These are phyloP conservation scores for Termitomyces sp. DNA, from an alignment of 768 basidiomycete genomes.

Conservation along the genomic window DNA sequence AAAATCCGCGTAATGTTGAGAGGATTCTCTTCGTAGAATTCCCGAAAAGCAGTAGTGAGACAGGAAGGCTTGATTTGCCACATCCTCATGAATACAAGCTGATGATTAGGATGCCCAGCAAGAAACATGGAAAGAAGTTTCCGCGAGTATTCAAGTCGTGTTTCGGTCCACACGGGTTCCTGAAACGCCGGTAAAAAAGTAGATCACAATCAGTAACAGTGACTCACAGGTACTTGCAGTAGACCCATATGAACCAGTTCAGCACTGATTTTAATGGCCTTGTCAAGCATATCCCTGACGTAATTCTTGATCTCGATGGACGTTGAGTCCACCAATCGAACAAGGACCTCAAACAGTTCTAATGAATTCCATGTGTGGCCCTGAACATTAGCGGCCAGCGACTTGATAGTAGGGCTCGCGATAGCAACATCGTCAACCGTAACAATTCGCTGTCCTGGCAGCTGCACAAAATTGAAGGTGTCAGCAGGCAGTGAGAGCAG, in stretches of 20 bases:
- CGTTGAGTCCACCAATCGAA: conserved; percentile 73
- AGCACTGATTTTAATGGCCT: conserved; percentile 88
- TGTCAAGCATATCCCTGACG: conserved; percentile 89
- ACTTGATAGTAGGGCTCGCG: conserved; percentile 89
- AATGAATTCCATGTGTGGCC: conserved; percentile 93
- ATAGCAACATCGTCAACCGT: conserved; percentile 83
- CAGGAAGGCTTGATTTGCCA: conserved; percentile 89
- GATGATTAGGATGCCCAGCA: conserved; percentile 89
- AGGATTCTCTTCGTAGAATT: conserved; percentile 89
- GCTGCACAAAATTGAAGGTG: conserved; percentile 87
- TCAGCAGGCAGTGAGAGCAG: conserved; percentile 85
- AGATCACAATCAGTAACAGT: background rate
- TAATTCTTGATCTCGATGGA: conserved; percentile 64
- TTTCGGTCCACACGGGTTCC: conserved; percentile 84
- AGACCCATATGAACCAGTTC: conserved; percentile 94
- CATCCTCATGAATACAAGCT: conserved; percentile 94
- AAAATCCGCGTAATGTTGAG: conserved; percentile 92
- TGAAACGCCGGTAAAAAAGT: conserved; percentile 17
- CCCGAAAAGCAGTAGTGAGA: conserved; percentile 82
- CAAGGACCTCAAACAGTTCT: conserved; percentile 83
- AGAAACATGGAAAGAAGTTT: conserved; percentile 87
- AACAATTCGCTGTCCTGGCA: conserved; percentile 80
- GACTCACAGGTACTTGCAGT: conserved; percentile 81
- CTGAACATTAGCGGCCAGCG: conserved; percentile 85
- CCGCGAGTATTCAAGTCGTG: conserved; percentile 82